phyloP scores from a whole-genome alignment of 2,329 filamentous ascomycete species.

The Pseudogymnoascus sp. region DNA sequence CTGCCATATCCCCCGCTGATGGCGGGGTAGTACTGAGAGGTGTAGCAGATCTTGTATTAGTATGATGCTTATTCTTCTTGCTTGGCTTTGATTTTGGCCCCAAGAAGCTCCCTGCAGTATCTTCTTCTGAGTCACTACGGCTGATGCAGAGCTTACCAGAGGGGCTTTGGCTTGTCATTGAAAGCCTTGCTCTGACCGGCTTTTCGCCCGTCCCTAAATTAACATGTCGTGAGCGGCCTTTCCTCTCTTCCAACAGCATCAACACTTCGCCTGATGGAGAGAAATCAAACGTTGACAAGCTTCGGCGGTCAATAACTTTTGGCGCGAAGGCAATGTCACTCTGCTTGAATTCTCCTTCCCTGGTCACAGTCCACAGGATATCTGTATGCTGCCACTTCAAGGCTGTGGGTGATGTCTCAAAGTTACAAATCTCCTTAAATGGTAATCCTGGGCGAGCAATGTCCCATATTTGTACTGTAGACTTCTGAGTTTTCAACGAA shows the following conservation, averaged over 20 bases:
- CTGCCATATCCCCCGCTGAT: constrained; percentile 30
- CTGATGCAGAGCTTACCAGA: constrained; percentile 45
- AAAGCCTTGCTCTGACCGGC: neutral
- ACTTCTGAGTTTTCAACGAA: constrained; percentile 45
- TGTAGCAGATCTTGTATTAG: constrained; percentile 36
- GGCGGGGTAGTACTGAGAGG: constrained; percentile 48
- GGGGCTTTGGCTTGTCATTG: constrained; percentile 32
- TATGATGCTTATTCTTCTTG: constrained; percentile 34
- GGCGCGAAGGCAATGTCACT: constrained; percentile 57
- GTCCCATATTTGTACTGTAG: constrained; percentile 58
- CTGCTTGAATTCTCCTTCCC: constrained; percentile 53
- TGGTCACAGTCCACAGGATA: constrained; percentile 56
- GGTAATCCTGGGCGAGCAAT: constrained; percentile 58
- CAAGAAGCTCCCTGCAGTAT: constrained; percentile 52
- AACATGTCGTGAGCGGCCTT: constrained; percentile 34
- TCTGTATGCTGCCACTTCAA: constrained; percentile 58
- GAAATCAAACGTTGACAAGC: constrained; percentile 52
- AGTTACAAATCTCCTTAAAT: constrained; percentile 56
- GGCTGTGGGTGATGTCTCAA: constrained; percentile 47
- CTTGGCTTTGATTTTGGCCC: constrained; percentile 35
- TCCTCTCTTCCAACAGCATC: constrained; percentile 53
- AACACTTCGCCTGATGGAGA: constrained; percentile 50
- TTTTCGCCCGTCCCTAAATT: constrained; percentile 9
- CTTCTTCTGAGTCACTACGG: constrained; percentile 57
- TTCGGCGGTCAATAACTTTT: constrained; percentile 52